These are phyloP conservation scores for Hypsizygus marmoreus DNA, from an alignment of 768 basidiomycete genomes.

Conservation along the genomic window DNA sequence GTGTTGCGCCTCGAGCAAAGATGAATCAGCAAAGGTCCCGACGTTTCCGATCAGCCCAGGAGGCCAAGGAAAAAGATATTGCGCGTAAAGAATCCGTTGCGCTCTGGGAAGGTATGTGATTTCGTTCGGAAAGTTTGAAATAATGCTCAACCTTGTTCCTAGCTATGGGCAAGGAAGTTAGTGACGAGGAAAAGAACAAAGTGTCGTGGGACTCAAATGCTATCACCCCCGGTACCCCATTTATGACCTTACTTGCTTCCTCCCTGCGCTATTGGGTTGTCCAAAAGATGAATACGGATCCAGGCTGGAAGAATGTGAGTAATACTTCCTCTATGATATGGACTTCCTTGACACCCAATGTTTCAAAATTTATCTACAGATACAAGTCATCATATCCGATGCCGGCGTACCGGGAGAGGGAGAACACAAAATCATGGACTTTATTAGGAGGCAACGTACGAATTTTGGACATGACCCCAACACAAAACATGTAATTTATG, in stretches of 20 bases:
- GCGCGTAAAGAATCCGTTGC: conserved; percentile 80
- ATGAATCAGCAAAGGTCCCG: conserved; percentile 99
- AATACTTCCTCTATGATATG: not conserved
- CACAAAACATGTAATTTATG: conserved; percentile 96
- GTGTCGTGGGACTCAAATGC: conserved; percentile 97
- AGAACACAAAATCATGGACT: conserved; percentile 99
- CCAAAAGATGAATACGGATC: conserved; percentile 91
- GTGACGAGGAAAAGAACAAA: conserved; percentile 81
- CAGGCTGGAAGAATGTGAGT: conserved; percentile 91
- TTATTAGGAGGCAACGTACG: conserved; percentile 84
- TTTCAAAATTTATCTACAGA: no score
- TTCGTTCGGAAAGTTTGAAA: not conserved
- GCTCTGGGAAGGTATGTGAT: conserved; percentile 75
- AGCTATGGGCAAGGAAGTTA: conserved; percentile 93
- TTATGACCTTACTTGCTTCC: conserved; percentile 89
- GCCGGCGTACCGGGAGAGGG: conserved; percentile 98
- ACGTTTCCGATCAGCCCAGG: conserved; percentile 93
- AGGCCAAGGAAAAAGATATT: conserved; percentile 92
- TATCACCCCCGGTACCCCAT: conserved; percentile 98
- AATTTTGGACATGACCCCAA: conserved; percentile 94
- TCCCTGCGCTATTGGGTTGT: conserved; percentile 97
- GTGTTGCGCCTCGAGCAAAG: conserved; percentile 97
- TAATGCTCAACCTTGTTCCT: conserved; percentile 4
- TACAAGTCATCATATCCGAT: conserved; percentile 96
- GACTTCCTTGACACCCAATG: no score